Conservation (phyloP, 2,329 filamentous ascomycete genomes). For the Penicillium freii region DNA sequence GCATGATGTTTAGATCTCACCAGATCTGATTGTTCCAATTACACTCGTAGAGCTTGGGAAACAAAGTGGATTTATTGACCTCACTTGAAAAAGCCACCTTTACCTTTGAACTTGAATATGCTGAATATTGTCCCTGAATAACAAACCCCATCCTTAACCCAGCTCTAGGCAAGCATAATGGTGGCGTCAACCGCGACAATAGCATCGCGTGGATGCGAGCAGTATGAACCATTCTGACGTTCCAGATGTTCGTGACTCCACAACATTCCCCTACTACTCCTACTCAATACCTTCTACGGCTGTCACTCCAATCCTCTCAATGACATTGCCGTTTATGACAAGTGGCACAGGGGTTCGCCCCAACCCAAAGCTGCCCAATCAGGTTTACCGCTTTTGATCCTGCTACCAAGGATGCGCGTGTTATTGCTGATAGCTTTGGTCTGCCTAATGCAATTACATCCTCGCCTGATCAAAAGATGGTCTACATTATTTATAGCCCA, state of each 20-base stretch:
- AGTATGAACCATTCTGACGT: not conserved
- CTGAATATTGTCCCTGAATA: not conserved
- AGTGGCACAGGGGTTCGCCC: too few species aligned
- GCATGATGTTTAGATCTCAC: not conserved
- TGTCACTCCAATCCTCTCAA: conserved; percentile 33
- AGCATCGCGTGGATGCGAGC: not conserved
- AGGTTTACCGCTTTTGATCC: conserved; percentile 46
- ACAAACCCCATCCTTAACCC: not conserved
- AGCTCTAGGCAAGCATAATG: not conserved
- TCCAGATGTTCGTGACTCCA: not conserved
- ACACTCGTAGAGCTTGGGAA: not conserved
- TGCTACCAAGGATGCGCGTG: conserved; percentile 35
- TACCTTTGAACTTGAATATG: not conserved
- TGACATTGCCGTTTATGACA: not conserved
- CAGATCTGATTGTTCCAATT: not conserved
- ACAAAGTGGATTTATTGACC: not conserved
- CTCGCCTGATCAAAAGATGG: conserved; percentile 35
- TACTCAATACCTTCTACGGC: conserved; percentile 37
- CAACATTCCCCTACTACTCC: conserved; percentile 17
- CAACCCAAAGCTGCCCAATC: conserved; percentile 32
- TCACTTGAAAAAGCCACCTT: not conserved
- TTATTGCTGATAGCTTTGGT: conserved; percentile 40
- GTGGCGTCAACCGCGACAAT: not conserved
- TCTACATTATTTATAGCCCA: not conserved
- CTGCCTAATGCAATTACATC: conserved; percentile 46